Base-by-base conservation (phyloP, 2,329 filamentous ascomycete genomes). In the Pseudohalonectria lignicola region DNA sequence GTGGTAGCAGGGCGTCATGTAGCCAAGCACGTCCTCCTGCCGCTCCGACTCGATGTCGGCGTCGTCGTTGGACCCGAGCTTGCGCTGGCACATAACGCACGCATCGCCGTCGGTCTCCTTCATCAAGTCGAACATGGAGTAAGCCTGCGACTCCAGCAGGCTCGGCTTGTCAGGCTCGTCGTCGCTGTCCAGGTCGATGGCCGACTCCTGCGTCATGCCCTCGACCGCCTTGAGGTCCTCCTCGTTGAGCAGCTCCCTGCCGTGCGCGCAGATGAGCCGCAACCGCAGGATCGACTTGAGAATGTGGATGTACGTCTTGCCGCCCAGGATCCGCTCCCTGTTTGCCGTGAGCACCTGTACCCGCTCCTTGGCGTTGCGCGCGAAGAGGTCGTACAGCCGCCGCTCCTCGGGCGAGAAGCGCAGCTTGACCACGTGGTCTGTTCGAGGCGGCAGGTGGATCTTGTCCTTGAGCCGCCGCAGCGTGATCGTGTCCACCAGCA, bases 401-500 rank as follows among this genome's bases (percentile, higher is more conserved):
- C 71, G 73, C 61, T 98, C 92, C 12, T 84, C 73, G 3, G 71
- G 65, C 8, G 74, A 79, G 53, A 96, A 95, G 2, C 82, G 66
- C 4, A 98, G 74, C 43, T 66, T 74, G 5, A 90, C 66, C 9
- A 88, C 71, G 10, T 79, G 64, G 51, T 95, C 90, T 10, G 73
- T 69, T 15, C 86, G 77, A 17, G 71, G 67, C 2, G 86, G 85
- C 2, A 98, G 66, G 49, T 93, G 71, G 42, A 96, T 88, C 58
- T 82, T 87, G 57, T 96, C 86, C 58, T 96, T 96, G 25, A 92
- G 69, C 17, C 92, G 84, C 19, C 92, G 82, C 9, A 98, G 67
- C 0, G 92, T 96, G 47, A 98, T 83, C n/a, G 85, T 92, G 53
- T 94, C 86, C 8, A 98, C 88, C 1, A 98, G 73, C 10, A 95